Evolutionary conservation across 2,329 filamentous ascomycete genomes (phyloP), one percentile per base, ranked within the genome.

Genomic region (Penicillium sp.): DNA sequence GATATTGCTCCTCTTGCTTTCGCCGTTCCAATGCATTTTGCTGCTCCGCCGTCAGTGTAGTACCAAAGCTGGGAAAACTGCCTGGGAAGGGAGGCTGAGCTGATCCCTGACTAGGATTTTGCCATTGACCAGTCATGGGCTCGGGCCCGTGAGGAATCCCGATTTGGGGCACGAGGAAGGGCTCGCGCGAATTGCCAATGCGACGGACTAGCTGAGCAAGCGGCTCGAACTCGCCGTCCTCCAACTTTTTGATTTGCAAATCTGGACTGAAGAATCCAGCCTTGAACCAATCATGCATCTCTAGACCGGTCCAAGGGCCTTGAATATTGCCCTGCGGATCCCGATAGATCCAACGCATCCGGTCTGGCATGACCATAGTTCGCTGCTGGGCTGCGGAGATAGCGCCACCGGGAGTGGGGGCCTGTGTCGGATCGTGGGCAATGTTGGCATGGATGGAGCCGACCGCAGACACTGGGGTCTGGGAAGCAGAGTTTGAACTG

Each of bases 211-310:
- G 81, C 68, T 97, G 90, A 3, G 91, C 93, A 8, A 98, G 75
- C 9, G 91, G 93, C 68, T 98, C 93, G 61, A 96, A 98, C 43
- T 98, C 91, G 0, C 79, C 76, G 62, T 98, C 93, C 66, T 98
- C 93, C 4, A 91, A 77, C 66, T 95, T 95, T 74, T 94, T 96
- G 29, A 98, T 93, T 38, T 94, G 82, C 18, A 98, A 77, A 60
- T 98, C 91, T 0, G 91, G 85, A 0, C 89, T 95, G 71, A 98
- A 98, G 73, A 97, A 98, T 39, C 91, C 90, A 34, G 90, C 91
- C 68, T 97, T 97, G 73, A 97, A 98, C 93, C 93, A 98, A 61
- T 98, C 94, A 59, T 98, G 94, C 93, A 98, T 98, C 70, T 98
- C 93, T 43, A 98, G 74, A 1, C 93, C 93, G 35, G 90, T 96